A percentile compares a stretch with the other conserved stretches of the same genome.
Evolutionary conservation across 306 rosid genomes (phyloP).

Genomic region (Acacia acuminata): DNA sequence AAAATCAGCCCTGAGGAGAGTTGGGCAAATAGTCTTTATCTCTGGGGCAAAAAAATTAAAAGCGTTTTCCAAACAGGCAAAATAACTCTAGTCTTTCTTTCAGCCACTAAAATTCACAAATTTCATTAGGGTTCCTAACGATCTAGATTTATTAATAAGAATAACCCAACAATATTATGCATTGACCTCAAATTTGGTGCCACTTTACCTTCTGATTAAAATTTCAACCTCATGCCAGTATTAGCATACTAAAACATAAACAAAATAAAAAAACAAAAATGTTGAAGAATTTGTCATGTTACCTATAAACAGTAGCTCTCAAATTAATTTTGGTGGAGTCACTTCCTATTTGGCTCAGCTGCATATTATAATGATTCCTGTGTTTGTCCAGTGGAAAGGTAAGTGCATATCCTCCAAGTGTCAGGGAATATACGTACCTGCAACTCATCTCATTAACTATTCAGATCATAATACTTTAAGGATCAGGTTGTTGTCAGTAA

Average conservation of each 20-base stretch:
- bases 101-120: neutral
- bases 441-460: conserved; percentile 25
- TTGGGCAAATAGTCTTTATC: neutral
- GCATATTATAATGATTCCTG: conserved; percentile 42
- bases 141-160: neutral
- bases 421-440: conserved; percentile 78
- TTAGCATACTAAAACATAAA: conserved; percentile 19
- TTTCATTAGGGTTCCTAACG: neutral
- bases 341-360: conserved; percentile 41
- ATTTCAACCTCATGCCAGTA: conserved; percentile 5
- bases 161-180: neutral
- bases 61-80: too few relatives aligned
- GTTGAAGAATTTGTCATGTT: conserved; percentile 1
- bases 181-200: conserved; percentile 6
- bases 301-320: conserved; percentile 82
- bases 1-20: neutral
- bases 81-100: neutral
- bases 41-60: neutral
- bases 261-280: neutral
- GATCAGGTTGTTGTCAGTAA: conserved; percentile 2
- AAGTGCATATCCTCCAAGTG: conserved; percentile 85
- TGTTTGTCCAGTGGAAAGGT: conserved; percentile 61
- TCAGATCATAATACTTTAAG: neutral
- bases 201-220: neutral
- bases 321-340: conserved; percentile 79